phyloP scores from a whole-genome alignment of 768 basidiomycete genomes.

The Suillus clintonianus region DNA sequence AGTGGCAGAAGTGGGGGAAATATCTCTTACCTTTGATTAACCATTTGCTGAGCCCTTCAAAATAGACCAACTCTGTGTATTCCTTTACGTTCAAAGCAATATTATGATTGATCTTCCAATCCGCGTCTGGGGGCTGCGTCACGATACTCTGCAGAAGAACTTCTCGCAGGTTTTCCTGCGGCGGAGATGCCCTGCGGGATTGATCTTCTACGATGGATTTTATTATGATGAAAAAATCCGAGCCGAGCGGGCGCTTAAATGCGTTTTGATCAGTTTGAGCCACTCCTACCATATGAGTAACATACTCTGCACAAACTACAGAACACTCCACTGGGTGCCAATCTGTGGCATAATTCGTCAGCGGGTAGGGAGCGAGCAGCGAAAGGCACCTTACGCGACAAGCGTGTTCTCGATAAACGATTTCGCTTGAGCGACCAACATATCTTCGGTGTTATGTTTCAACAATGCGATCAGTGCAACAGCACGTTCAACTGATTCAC shows the following conservation, averaged over 20 bases:
- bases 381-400: conserved; percentile 39
- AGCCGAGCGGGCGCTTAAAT: conserved; percentile 45
- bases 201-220: conserved; percentile 45
- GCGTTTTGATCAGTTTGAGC: conserved; percentile 1
- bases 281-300: not conserved
- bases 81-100: conserved; percentile 56
- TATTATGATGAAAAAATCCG: conserved; percentile 55
- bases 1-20: not conserved
- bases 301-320: conserved; percentile 58
- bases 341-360: conserved; percentile 36
- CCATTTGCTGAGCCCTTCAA: conserved; percentile 49
- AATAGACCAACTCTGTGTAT: conserved; percentile 61
- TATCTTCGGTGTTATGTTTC: conserved; percentile 54
- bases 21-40: conserved; percentile 55
- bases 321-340: conserved; percentile 58
- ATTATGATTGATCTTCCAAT: conserved; percentile 49
- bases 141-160: conserved; percentile 59
- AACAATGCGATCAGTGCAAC: conserved; percentile 50
- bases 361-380: not conserved
- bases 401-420: conserved; percentile 55
- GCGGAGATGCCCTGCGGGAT: conserved; percentile 30
- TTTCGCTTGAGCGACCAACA: conserved; percentile 57
- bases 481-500: conserved; percentile 55
- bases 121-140: conserved; percentile 48
- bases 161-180: conserved; percentile 43